Conservation (phyloP, 768 basidiomycete species). For the Rhodotorula babjevae region DNA sequence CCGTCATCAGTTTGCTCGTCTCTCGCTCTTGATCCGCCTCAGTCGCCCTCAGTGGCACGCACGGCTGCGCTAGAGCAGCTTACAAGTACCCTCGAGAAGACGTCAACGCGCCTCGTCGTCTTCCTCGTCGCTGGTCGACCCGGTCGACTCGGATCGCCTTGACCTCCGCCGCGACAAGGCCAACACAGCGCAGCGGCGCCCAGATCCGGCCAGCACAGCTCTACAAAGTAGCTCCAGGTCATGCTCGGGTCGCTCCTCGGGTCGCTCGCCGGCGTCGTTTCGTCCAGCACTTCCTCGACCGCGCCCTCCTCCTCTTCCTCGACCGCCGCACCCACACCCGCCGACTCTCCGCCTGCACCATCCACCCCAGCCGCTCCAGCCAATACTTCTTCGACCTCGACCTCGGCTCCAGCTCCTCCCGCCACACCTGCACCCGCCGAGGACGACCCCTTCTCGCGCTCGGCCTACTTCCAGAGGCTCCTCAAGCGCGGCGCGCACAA, state of each 20-base stretch:
- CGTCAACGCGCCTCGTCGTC: too few species aligned
- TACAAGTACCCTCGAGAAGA: too few species aligned
- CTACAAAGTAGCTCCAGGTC: neutral
- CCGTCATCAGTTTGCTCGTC: too few species aligned
- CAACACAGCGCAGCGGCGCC: too few species aligned
- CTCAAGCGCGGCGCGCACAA: constrained; percentile 1
- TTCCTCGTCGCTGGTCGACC: too few species aligned
- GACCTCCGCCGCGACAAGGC: too few species aligned
- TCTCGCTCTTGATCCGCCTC: too few species aligned
- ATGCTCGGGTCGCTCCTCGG: neutral
- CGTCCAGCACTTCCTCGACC: neutral
- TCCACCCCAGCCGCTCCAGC: neutral
- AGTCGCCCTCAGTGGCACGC: too few species aligned
- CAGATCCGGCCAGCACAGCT: too few species aligned
- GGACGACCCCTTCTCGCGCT: neutral
- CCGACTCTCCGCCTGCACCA: neutral
- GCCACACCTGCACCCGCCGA: neutral
- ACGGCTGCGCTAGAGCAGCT: too few species aligned
- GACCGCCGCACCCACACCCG: neutral
- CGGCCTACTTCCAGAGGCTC: constrained; percentile 18
- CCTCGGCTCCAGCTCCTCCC: neutral
- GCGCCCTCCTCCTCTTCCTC: neutral
- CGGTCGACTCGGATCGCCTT: too few species aligned
- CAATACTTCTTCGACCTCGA: too few species aligned
- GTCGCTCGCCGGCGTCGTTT: neutral